Percentiles rank a stretch among this genome's conserved stretches.
These are phyloP conservation scores for Arachis monticola DNA, from an alignment of 331 rosid species.

Conservation along the genomic window DNA sequence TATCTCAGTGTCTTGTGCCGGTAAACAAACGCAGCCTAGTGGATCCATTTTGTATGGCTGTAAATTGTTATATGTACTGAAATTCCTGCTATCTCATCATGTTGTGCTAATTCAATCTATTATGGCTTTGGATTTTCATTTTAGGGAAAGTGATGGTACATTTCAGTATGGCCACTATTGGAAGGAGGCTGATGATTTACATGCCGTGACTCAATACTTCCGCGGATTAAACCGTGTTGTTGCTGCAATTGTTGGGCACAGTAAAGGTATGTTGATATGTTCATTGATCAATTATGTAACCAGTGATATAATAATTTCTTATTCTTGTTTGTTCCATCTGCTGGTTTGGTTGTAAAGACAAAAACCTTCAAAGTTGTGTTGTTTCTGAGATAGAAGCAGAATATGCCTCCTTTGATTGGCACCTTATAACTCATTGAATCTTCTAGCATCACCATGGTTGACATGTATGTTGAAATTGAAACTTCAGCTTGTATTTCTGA, in stretches of 20 bases:
- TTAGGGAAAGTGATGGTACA: slow-evolving; percentile 85
- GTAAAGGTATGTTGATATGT: slow-evolving; percentile 68
- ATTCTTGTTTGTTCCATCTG: slow-evolving; percentile 7
- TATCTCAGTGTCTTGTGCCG: no score
- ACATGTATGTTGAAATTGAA: neutral
- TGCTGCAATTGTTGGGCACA: slow-evolving; percentile 74
- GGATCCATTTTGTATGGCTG: neutral
- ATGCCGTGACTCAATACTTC: slow-evolving; percentile 66
- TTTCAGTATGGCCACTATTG: slow-evolving; percentile 68
- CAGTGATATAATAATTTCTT: slow-evolving; percentile 18
- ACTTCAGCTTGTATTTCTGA: slow-evolving; percentile 12
- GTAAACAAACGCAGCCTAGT: no score
- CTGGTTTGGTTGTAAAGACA: slow-evolving; percentile 26
- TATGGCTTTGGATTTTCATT: slow-evolving; percentile 31
- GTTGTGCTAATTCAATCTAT: slow-evolving; percentile 14
- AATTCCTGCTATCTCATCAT: slow-evolving; percentile 29
- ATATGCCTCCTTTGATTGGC: neutral
- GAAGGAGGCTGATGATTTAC: slow-evolving; percentile 84
- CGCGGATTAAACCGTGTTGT: slow-evolving; percentile 53
- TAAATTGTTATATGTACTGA: neutral
- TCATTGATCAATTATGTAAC: slow-evolving; percentile 21
- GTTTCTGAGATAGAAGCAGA: neutral
- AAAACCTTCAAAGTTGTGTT: slow-evolving; percentile 12
- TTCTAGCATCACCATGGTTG: slow-evolving; percentile 7
- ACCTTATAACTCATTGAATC: slow-evolving; percentile 22